phyloP scores from a whole-genome alignment of 2,329 filamentous ascomycete genomes.

The Verticillium nonalfalfae region DNA sequence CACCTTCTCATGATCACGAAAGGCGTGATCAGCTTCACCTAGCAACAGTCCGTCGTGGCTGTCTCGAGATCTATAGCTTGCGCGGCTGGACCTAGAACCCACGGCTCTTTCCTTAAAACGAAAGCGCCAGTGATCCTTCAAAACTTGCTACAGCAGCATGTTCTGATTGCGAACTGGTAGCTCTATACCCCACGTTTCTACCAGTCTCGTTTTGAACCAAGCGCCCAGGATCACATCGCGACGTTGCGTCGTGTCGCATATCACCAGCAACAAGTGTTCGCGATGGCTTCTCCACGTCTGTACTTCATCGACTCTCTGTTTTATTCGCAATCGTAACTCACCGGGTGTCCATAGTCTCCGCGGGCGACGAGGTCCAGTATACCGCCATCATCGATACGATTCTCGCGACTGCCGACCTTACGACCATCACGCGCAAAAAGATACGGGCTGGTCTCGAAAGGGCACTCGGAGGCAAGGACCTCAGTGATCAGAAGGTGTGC shows the following conservation, averaged over 20 bases:
- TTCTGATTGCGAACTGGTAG: not conserved
- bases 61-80: too few species aligned
- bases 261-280: not conserved
- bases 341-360: slow-evolving; percentile 30
- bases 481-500: slow-evolving; percentile 52
- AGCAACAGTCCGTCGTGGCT: too few species aligned
- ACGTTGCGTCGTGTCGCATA: not conserved
- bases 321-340: not conserved
- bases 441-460: slow-evolving; percentile 51
- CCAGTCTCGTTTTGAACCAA: not conserved
- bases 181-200: not conserved
- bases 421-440: slow-evolving; percentile 59
- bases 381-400: slow-evolving; percentile 55
- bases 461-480: slow-evolving; percentile 48
- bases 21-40: too few species aligned
- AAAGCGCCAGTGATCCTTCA: not conserved
- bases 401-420: slow-evolving; percentile 49
- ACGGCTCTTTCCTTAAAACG: not conserved
- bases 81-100: not conserved
- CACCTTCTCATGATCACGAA: too few species aligned
- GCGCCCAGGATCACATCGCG: not conserved
- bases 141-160: not conserved
- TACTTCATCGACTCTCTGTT: not conserved
- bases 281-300: slow-evolving; percentile 10
- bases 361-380: slow-evolving; percentile 44